Base-by-base conservation (phyloP, 331 rosid genomes). In the Acacia concinna region DNA sequence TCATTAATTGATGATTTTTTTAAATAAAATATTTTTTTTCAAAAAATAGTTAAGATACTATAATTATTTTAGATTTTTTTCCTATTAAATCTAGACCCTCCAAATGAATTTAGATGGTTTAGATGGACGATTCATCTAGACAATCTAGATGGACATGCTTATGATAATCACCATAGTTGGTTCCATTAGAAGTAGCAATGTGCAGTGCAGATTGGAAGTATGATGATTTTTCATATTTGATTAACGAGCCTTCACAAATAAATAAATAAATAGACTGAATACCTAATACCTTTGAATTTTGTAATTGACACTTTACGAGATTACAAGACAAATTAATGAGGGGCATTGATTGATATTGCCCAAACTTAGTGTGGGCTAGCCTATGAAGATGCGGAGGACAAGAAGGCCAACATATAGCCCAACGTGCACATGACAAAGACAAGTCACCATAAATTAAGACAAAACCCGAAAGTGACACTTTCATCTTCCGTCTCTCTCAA, bases 391-490 rank as follows among this genome's bases (percentile, higher is more conserved):
- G 1, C 28, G 27, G 23, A 2, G 6, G 64, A 23, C 75, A 59
- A 27, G 41, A 47, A 35, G 43, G 25, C 3, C 21, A 54, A 30
- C 25, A 17, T 12, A 40, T 21, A 13, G n/a, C 73, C 17, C 14
- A 43, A 34, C 41, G 20, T 52, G 63, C 68, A 65, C 35, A 43
- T 65, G 59, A 83, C 68, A 64, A 57, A 66, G 80, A 75, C 84
- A 75, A 78, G 10, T 15, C 74, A 52, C 30, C 78, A 75, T 78
- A 57, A 81, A 79, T 65, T 38, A 63, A 63, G 85, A 79, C 85
- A 84, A 46, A 41, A 3, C 2, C 77, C 8, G 81, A 68, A 76
- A 56, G 78, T 12, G 52, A 81, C 79, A 20, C n/a, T 66, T 54
- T 67, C 7, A 64, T n/a, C 74, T 63, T 37, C 79, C 9, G 65